phyloP scores from a whole-genome alignment of 148 eudicot genomes.

The Chenopodium formosanum region DNA sequence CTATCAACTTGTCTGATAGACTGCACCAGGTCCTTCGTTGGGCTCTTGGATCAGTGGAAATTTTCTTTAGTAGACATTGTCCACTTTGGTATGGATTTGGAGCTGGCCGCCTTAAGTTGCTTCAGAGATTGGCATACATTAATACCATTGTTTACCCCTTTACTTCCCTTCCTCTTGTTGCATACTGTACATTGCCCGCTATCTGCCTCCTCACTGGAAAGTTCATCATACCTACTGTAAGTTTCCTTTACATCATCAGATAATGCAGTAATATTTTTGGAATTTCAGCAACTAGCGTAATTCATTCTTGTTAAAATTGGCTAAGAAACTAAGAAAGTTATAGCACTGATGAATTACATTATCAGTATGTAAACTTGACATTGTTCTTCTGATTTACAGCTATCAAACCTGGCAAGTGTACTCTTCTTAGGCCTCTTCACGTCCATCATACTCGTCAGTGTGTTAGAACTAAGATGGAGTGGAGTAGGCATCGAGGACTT shows the following conservation, averaged over 20 bases:
- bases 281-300: no score
- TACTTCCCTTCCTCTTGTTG: conserved; percentile 88
- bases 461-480: conserved; percentile 93
- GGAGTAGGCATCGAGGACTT: conserved; percentile 84
- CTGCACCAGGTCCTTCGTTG: conserved; percentile 95
- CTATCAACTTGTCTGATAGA: conserved; percentile 94
- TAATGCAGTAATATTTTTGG: no score
- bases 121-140: conserved; percentile 88
- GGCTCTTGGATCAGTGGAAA: conserved; percentile 97
- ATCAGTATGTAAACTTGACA: background rate
- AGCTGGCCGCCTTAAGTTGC: conserved; percentile 95
- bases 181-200: conserved; percentile 86
- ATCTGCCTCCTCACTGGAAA: conserved; percentile 96
- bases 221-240: conserved; percentile 98
- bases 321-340: background rate
- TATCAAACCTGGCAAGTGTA: conserved; percentile 81
- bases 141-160: conserved; percentile 97
- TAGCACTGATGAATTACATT: background rate
- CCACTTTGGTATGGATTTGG: conserved; percentile 99
- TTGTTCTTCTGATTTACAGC: conserved; percentile 39
- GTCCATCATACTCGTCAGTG: conserved; percentile 77
- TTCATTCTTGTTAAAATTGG: no score
- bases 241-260: background rate
- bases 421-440: conserved; percentile 89
- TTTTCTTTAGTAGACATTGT: conserved; percentile 92